phyloP scores from a whole-genome alignment of 1,284 basidiomycete genomes.

The Trichosporon coremiiforme region DNA sequence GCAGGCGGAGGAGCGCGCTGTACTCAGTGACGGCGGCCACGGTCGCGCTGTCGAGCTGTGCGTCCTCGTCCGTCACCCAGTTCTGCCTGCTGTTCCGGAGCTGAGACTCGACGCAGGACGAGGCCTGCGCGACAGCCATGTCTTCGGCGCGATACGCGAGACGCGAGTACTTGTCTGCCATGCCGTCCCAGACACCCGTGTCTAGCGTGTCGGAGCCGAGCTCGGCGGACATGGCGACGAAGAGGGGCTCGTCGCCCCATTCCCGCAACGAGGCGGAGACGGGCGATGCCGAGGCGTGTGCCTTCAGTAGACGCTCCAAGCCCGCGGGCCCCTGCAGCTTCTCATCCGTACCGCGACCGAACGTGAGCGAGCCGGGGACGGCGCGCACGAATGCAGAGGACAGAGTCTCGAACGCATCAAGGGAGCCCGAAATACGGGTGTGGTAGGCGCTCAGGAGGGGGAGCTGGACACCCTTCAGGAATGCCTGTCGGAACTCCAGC shows the following conservation, averaged over 20 bases:
- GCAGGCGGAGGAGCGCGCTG: constrained; percentile 69
- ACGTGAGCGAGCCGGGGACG: constrained; percentile 77
- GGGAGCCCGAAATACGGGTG: constrained; percentile 72
- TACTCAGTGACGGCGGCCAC: constrained; percentile 71
- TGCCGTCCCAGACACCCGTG: constrained; percentile 67
- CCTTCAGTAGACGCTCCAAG: constrained; percentile 76
- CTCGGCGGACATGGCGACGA: constrained; percentile 80
- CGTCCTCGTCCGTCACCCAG: constrained; percentile 13
- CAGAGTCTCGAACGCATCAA: constrained; percentile 91
- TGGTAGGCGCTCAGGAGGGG: constrained; percentile 79
- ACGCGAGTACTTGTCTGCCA: constrained; percentile 66
- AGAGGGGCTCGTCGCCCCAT: constrained; percentile 93
- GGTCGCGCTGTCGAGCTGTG: constrained; percentile 63
- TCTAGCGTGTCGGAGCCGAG: constrained; percentile 59
- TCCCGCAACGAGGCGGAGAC: constrained; percentile 66
- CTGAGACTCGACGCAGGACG: constrained; percentile 76
- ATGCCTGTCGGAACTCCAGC: constrained; percentile 73
- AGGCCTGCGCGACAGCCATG: constrained; percentile 77
- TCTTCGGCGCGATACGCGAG: constrained; percentile 75
- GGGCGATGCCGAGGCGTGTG: constrained; percentile 73
- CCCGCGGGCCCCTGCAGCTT: constrained; percentile 73
- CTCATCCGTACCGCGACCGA: constrained; percentile 4
- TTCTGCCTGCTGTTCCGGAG: constrained; percentile 56
- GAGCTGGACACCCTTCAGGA: constrained; percentile 76
- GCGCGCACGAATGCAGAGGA: constrained; percentile 83